Conservation (phyloP, 441 rosid species). For the Mallotus japonicus region DNA sequence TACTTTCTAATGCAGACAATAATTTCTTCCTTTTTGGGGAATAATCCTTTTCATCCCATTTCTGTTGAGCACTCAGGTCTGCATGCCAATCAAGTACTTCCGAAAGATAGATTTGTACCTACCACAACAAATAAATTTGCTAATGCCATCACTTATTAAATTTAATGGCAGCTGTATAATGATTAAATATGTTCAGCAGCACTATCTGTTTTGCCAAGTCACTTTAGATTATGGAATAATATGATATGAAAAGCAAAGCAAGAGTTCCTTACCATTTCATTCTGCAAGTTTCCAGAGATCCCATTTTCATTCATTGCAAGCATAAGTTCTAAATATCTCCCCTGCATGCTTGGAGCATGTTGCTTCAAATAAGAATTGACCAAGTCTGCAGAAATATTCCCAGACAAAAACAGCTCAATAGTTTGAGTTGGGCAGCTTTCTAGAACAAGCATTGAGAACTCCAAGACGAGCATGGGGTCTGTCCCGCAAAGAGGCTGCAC, state of each 20-base stretch:
- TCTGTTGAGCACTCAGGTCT: constrained; percentile 59
- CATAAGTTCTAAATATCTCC: constrained; percentile 93
- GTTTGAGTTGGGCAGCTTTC: constrained; percentile 95
- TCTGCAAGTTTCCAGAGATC: constrained; percentile 90
- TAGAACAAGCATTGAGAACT: constrained; percentile 91
- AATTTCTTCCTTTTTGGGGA: constrained; percentile 89
- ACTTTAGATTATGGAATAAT: neutral
- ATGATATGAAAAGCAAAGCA: neutral
- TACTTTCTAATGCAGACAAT: constrained; percentile 84
- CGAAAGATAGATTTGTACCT: constrained; percentile 94
- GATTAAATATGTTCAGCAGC: neutral
- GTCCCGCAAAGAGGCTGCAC: constrained; percentile 86
- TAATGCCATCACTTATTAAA: neutral
- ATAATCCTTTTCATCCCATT: constrained; percentile 85
- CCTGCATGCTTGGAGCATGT: constrained; percentile 95
- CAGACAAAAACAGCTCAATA: constrained; percentile 84
- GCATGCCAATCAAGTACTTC: constrained; percentile 90
- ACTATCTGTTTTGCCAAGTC: constrained; percentile 1
- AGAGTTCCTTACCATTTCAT: constrained; percentile 70
- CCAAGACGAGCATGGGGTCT: constrained; percentile 95
- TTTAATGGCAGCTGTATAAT: neutral
- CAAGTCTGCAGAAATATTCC: constrained; percentile 92
- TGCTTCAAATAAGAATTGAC: constrained; percentile 97
- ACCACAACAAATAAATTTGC: constrained; percentile 16
- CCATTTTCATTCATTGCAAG: constrained; percentile 86